Evolutionary conservation across 257 asterid species (phyloP), one percentile per base, ranked within the genome.

Genomic region (Gentiana macrophylla): DNA sequence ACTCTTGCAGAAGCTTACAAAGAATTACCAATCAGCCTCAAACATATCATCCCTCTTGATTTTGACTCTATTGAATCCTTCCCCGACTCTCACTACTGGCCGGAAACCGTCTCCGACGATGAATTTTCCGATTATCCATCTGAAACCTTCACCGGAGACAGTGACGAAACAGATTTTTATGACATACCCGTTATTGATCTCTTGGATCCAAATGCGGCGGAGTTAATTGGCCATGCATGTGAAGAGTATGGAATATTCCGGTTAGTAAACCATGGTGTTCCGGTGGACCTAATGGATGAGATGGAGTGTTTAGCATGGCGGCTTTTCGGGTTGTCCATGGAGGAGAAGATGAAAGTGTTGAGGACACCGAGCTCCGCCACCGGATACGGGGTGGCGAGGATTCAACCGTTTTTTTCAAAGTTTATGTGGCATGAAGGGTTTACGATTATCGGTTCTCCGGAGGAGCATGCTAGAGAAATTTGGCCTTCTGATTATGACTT

Each of bases 351-450:
- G 5, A 77, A 56, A 78, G 84, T 68, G 35, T 44, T 86, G 61
- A 69, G 97, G 0, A 44, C 79, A 0, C 74, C 84, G 0, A 57
- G 52, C 32, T 88, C 93, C 8, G 80, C 76, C 66, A 74, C 95
- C 35, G 95, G 97, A 8, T 89, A 86, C 11, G 97, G 97, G 7
- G 62, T 67, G 57, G 83, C 97, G 36, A 74, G 88, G 49, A 81
- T 89, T 35, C 64, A 92, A 1, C 84, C 85, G 0, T 86, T 80
- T 57, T 86, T 86, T 48, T 0, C 76, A 0, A 81, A 84, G 72
- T 46, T 56, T 13, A 78, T 89, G 93, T 89, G 95, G 97, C 94
- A 89, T 56, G 97, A 89, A 58, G 95, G 97, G 35, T 89, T 89
- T 67, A 84, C 94, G 37, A 75, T 86, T 56, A 75, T 77, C 67